Percentiles rank a stretch among this genome's conserved stretches.
These are phyloP conservation scores for Cladosporium oxysporum DNA, from an alignment of 2,329 filamentous ascomycete species.

Conservation along the genomic window DNA sequence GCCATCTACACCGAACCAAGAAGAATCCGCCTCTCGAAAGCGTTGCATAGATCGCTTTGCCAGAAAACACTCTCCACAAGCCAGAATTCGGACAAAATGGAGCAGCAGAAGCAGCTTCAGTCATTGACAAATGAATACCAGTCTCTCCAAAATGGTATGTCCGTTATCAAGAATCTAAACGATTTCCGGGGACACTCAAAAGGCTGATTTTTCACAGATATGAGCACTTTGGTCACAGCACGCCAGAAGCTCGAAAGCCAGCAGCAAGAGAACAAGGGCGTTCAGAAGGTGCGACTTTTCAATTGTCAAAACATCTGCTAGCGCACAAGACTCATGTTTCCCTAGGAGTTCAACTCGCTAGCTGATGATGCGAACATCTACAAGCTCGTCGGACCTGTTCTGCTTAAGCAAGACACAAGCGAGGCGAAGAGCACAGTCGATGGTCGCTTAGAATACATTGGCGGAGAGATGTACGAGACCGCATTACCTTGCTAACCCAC, in stretches of 20 bases:
- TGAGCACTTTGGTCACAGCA: constrained; percentile 73
- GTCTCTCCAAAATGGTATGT: constrained; percentile 76
- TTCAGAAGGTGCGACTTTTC: constrained; percentile 67
- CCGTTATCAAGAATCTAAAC: not conserved
- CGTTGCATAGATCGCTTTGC: too few species aligned
- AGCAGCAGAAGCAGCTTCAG: constrained; percentile 76
- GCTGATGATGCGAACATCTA: constrained; percentile 86
- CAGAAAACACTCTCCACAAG: not conserved
- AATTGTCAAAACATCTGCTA: constrained; percentile 16
- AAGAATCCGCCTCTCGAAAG: too few species aligned
- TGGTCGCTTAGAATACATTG: constrained; percentile 86
- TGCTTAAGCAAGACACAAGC: constrained; percentile 89
- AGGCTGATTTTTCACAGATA: constrained; percentile 57
- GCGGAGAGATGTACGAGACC: constrained; percentile 75
- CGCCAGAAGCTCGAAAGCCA: constrained; percentile 93
- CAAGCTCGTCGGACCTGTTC: constrained; percentile 89
- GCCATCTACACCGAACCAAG: not conserved
- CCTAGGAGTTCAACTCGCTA: constrained; percentile 77
- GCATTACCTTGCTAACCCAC: not conserved
- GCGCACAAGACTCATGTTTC: not conserved
- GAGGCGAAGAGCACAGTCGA: constrained; percentile 92
- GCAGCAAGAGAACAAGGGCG: constrained; percentile 86
- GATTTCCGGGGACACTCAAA: not conserved
- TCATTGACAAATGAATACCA: constrained; percentile 83
- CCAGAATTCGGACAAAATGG: constrained; percentile 32